A percentile compares a stretch with the other conserved stretches of the same genome.
Conservation (phyloP, 1,284 basidiomycete genomes). For the Rhodofomes roseus region DNA sequence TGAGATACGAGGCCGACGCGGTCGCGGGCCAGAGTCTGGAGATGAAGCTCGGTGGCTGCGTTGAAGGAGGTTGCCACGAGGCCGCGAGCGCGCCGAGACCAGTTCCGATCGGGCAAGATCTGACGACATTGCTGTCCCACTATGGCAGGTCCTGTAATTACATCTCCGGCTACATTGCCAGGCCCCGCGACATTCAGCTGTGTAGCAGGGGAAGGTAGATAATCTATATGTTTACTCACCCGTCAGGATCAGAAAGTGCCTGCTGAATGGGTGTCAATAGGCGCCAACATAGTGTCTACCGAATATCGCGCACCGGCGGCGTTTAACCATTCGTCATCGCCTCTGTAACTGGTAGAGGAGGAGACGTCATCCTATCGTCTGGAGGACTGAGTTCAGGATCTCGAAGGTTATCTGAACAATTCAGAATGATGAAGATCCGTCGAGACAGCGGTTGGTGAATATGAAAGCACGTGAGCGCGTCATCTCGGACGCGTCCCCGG, state of each 20-base stretch:
- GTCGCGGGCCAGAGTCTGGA: constrained; percentile 10
- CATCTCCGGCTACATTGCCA: background rate
- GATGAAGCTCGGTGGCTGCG: constrained; percentile 5
- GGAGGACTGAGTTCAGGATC: too few relatives aligned
- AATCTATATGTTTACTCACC: too few relatives aligned
- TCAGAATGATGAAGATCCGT: background rate
- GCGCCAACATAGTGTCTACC: too few relatives aligned
- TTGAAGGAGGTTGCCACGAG: constrained; percentile 28
- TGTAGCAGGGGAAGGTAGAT: too few relatives aligned
- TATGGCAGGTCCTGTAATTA: constrained; percentile 1
- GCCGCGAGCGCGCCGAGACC: constrained; percentile 9
- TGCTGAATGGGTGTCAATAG: too few relatives aligned
- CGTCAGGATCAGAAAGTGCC: too few relatives aligned
- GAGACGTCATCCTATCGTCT: too few relatives aligned
- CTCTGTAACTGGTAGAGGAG: too few relatives aligned
- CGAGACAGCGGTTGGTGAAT: background rate
- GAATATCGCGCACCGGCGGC: too few relatives aligned
- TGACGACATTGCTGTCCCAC: constrained; percentile 1
- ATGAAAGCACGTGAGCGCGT: constrained; percentile 8
- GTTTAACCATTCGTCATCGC: too few relatives aligned
- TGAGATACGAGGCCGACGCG: constrained; percentile 13
- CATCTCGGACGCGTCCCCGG: background rate
- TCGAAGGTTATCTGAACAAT: background rate
- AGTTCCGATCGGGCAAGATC: constrained; percentile 15
- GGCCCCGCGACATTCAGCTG: too few relatives aligned